Base-by-base conservation (phyloP, 1,139 yeast species). In the Debaryomycetaceae sp. region DNA sequence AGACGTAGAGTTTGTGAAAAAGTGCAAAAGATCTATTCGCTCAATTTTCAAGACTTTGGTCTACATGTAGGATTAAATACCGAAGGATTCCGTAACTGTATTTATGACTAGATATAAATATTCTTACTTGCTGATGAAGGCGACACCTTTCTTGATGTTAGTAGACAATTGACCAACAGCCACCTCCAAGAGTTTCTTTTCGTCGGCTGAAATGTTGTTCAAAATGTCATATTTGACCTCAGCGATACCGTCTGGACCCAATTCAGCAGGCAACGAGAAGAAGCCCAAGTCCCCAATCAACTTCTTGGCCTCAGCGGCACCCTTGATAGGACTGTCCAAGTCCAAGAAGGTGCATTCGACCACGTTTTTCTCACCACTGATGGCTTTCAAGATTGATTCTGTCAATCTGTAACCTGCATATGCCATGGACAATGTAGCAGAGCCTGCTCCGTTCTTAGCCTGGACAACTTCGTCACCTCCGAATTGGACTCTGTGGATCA, bases 391-490 rank as follows among this genome's bases (percentile, higher is more conserved):
- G 48, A 92, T 91, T 38, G 95, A 78, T 65, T 84, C 86, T 47
- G 97, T 95, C 61, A 89, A 87, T 68, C 85, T 82, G 61, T 94
- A 94, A 72, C 97, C 98, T 43, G 98, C 98, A 65, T 85, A 91
- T 50, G 98, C 98, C 98, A 92, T 92, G 45, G 98, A 91, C 63
- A 92, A 78, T 51, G 98, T 92, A 58, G 98, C 98, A 43, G 97
- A 89, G 63, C 98, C 98, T 55, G 96, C 96, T 71, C 98, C 98
- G 61, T 87, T 83, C 81, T 92, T 92, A 58, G 98, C 98, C 77
- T 91, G 83, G 63, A 92, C 98, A 55, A 92, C 98, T 75, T 91
- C 98, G 64, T 91, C 98, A 77, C 98, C 98, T 69, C 97, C 98
- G 58, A 89, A 91, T 75, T 91, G 98, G 61, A 91, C 92, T 75